These are phyloP conservation scores for Populus ilicifolia DNA, from an alignment of 345 rosid genomes.

Conservation along the genomic window DNA sequence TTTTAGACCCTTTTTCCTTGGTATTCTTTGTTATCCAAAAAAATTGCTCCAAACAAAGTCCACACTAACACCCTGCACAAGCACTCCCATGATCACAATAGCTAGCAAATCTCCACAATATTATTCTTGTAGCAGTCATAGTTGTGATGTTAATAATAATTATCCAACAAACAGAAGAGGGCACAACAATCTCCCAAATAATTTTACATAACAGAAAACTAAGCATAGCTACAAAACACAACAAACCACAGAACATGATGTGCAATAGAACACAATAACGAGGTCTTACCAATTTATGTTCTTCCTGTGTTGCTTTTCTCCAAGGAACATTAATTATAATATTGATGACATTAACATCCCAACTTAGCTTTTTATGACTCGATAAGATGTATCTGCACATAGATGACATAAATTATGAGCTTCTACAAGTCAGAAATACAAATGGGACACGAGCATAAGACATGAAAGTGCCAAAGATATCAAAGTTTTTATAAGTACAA, in stretches of 20 bases:
- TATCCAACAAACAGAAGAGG: too few species aligned
- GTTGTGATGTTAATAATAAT: too few species aligned
- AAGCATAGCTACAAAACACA: background rate
- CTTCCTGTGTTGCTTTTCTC: slow-evolving; percentile 39
- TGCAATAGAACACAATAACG: slow-evolving; percentile 3
- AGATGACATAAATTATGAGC: background rate
- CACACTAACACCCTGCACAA: too few species aligned
- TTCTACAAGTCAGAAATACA: background rate
- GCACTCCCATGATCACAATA: too few species aligned
- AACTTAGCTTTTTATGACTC: slow-evolving; percentile 49
- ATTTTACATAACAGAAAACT: background rate
- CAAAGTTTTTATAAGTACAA: background rate
- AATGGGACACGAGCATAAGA: background rate
- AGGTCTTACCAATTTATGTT: slow-evolving; percentile 56
- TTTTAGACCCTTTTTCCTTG: too few species aligned
- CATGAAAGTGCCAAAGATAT: background rate
- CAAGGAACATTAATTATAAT: slow-evolving; percentile 50
- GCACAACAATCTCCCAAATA: too few species aligned
- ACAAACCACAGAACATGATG: background rate
- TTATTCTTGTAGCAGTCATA: too few species aligned
- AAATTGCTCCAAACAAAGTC: too few species aligned
- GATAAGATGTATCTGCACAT: slow-evolving; percentile 64
- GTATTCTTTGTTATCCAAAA: too few species aligned
- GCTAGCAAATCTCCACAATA: too few species aligned
- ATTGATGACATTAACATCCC: slow-evolving; percentile 54